Percentiles rank a stretch among this genome's conserved stretches.
phyloP scores from a whole-genome alignment of 805 yeast genomes.

The Starmerella roubikii region DNA sequence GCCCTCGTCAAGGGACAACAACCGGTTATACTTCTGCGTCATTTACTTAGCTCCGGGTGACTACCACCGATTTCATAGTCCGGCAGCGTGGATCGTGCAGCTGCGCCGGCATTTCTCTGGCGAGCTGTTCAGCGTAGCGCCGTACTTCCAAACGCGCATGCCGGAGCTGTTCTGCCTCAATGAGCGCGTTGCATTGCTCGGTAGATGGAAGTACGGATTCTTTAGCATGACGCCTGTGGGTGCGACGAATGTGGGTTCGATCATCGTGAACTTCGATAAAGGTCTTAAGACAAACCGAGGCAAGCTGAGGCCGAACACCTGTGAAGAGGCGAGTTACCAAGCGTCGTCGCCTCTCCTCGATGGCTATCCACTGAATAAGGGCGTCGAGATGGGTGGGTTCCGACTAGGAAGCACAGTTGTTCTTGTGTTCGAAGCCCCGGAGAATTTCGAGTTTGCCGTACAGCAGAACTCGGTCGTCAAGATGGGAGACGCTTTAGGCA shows the following conservation, averaged over 20 bases:
- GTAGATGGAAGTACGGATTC: constrained; percentile 94
- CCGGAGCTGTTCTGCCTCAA: constrained; percentile 79
- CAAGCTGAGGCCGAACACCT: constrained; percentile 55
- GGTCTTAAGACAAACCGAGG: constrained; percentile 62
- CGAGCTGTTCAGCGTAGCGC: constrained; percentile 89
- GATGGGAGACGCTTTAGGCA: constrained; percentile 73
- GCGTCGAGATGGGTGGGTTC: constrained; percentile 95
- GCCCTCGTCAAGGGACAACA: constrained; percentile 27
- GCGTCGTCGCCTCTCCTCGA: constrained; percentile 63
- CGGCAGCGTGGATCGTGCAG: constrained; percentile 90
- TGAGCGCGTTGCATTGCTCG: constrained; percentile 88
- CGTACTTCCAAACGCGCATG: constrained; percentile 80
- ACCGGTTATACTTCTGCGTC: constrained; percentile 70
- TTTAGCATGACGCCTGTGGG: constrained; percentile 99
- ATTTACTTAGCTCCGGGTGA: constrained; percentile 97
- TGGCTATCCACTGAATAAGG: constrained; percentile 80
- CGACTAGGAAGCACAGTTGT: constrained; percentile 95
- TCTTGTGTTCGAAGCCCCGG: constrained; percentile 90
- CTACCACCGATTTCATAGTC: constrained; percentile 93
- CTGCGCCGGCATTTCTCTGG: constrained; percentile 92
- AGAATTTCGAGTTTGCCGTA: constrained; percentile 54
- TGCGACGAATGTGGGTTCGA: constrained; percentile 96
- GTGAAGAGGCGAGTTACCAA: constrained; percentile 86
- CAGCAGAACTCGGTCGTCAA: constrained; percentile 62
- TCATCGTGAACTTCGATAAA: constrained; percentile 79